These are phyloP conservation scores for Lyophyllum semitale DNA, from an alignment of 768 basidiomycete genomes.

Conservation along the genomic window DNA sequence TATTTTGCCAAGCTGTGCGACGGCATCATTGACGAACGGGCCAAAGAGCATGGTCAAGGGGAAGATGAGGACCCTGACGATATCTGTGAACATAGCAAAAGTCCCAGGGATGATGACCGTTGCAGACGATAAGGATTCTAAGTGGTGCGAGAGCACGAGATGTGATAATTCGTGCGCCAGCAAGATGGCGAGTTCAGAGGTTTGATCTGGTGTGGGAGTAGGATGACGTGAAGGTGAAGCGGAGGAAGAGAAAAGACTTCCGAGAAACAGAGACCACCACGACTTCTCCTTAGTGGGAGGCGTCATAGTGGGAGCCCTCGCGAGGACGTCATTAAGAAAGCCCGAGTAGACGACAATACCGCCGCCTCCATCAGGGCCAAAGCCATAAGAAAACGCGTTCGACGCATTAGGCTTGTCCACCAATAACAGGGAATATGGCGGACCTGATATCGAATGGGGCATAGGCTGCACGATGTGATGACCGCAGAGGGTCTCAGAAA, in stretches of 20 bases:
- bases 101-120: conserved; percentile 83
- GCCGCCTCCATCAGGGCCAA: conserved; percentile 87
- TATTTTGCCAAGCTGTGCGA: conserved; percentile 78
- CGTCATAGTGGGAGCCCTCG: conserved; percentile 38
- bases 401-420: conserved; percentile 80
- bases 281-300: conserved; percentile 31
- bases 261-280: conserved; percentile 51
- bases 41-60: conserved; percentile 91
- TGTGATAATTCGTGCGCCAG: conserved; percentile 95
- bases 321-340: conserved; percentile 84
- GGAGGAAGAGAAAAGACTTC: conserved; percentile 38
- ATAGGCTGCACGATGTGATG: conserved; percentile 36
- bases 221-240: conserved; percentile 39
- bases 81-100: conserved; percentile 74
- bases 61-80: conserved; percentile 78
- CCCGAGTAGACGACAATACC: conserved; percentile 96
- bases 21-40: conserved; percentile 93
- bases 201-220: conserved; percentile 78
- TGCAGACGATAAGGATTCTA: conserved; percentile 86
- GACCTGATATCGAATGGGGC: conserved; percentile 68
- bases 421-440: conserved; percentile 89
- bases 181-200: conserved; percentile 84
- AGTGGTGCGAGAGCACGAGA: conserved; percentile 85
- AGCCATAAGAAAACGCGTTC: conserved; percentile 96
- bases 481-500: conserved; percentile 47